Percentiles rank a stretch among this genome's conserved stretches.
phyloP scores from a whole-genome alignment of 345 rosid genomes.

The Rhizophora apiculata region DNA sequence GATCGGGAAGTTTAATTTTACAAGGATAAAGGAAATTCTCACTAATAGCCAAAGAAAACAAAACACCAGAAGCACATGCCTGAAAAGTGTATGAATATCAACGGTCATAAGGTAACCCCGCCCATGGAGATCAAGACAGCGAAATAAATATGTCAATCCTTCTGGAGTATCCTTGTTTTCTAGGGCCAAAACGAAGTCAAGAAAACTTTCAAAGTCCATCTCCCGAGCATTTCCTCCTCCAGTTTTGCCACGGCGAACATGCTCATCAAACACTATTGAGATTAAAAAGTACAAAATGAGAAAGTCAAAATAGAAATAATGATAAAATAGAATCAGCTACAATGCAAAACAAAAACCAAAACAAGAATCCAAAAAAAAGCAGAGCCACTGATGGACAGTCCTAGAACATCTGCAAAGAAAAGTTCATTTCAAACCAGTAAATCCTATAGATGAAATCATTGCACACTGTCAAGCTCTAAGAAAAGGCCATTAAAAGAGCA shows the following conservation, averaged over 20 bases:
- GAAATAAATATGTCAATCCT: constrained; percentile 90
- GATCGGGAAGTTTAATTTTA: too few species aligned
- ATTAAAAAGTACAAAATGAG: constrained; percentile 15
- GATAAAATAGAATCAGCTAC: background rate
- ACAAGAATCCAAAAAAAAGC: background rate
- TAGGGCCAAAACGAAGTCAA: constrained; percentile 89
- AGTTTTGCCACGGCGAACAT: constrained; percentile 75
- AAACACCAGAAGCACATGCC: constrained; percentile 33
- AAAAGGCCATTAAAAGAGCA: background rate
- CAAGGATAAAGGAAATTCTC: background rate
- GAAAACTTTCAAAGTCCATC: constrained; percentile 95
- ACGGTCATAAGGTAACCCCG: constrained; percentile 91
- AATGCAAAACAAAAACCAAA: background rate
- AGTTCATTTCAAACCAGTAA: background rate
- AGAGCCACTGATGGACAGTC: too few species aligned
- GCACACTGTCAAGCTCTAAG: background rate
- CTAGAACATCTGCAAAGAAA: too few species aligned
- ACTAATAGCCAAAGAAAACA: background rate
- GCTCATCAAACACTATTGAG: constrained; percentile 83
- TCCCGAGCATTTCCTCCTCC: constrained; percentile 70
- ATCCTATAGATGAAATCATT: background rate
- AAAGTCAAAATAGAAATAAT: background rate
- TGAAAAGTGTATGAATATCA: constrained; percentile 98
- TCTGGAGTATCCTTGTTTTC: constrained; percentile 98
- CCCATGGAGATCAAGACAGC: constrained; percentile 86